These are phyloP conservation scores for Lycium ferocissimum DNA, from an alignment of 257 asterid species.

Conservation along the genomic window DNA sequence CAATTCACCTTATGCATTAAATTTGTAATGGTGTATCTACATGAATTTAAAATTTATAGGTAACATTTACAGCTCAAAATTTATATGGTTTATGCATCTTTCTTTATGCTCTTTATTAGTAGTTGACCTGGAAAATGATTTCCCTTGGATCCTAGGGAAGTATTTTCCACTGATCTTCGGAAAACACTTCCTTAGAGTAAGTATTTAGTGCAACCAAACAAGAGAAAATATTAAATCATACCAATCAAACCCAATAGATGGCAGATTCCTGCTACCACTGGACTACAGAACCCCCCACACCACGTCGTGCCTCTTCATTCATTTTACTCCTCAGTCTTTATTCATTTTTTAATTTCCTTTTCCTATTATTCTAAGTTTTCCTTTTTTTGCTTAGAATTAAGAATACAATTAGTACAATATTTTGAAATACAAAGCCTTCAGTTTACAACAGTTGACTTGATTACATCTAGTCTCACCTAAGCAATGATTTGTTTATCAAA, in stretches of 20 bases:
- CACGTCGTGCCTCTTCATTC: neutral
- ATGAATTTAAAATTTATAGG: neutral
- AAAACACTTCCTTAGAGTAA: neutral
- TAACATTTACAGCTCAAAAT: neutral
- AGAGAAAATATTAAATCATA: neutral
- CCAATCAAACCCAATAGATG: neutral
- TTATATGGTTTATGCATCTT: neutral
- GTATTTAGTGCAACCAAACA: neutral
- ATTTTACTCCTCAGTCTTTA: neutral
- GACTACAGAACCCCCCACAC: neutral
- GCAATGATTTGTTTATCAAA: neutral
- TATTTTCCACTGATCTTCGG: neutral
- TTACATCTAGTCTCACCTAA: neutral
- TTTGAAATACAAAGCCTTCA: neutral
- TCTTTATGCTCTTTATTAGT: neutral
- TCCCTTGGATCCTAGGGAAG: constrained; percentile 15
- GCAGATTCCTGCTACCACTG: neutral
- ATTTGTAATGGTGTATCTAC: neutral
- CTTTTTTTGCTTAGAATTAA: neutral
- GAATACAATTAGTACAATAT: neutral
- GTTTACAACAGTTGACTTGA: neutral
- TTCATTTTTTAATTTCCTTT: neutral
- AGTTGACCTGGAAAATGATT: neutral
- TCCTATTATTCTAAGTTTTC: neutral
- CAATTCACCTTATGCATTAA: neutral